Base-by-base conservation (phyloP, 1,284 basidiomycete genomes). In the Leccinum ambiguum region DNA sequence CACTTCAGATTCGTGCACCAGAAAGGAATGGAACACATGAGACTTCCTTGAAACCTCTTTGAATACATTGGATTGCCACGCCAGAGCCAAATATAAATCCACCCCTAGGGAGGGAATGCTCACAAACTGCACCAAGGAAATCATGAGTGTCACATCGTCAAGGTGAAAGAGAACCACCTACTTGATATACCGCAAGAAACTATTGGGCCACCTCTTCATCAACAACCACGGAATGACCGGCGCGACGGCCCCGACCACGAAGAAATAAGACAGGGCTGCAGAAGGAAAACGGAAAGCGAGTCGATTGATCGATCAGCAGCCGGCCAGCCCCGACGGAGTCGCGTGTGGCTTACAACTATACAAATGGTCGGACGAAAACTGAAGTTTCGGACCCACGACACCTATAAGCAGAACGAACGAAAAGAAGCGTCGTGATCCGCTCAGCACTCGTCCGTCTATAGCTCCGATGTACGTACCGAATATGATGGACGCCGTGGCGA, bases 1-100 rank as follows among this genome's bases (percentile, higher is more conserved):
- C 39, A 97, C 94, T 80, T 98, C 97, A 1, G 97, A 98, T 81
- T 99, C 97, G 72, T 95, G 96, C 0, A 99, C 97, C 23, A 99
- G 82, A 80, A 98, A 98, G 4, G 92, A 90, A 75, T 99, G 97
- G 73, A 99, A 98, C 72, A 89, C 91, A 75, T 96, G 89, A 10
- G 89, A 89, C 76, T 94, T 97, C 65, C 97, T 86, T 53, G 99
- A 81, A 5, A 94, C 89, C 65, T 91, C 90, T 77, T 98, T 98
- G 9, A 93, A 86, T 2, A 97, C 92, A 71, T 96, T 92, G 74
- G 99, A 87, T 74, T 98, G 94, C 97, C 97, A 99, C n/a, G 93
- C 6, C n/a, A 53, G 21, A 53, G 50, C 14, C 8, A 8, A 39
- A 39, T 23, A 16, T 14, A 54, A 6, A 54, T 56, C 23, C 23